Conservation (phyloP, 345 rosid genomes). For the Rhizophora apiculata region DNA sequence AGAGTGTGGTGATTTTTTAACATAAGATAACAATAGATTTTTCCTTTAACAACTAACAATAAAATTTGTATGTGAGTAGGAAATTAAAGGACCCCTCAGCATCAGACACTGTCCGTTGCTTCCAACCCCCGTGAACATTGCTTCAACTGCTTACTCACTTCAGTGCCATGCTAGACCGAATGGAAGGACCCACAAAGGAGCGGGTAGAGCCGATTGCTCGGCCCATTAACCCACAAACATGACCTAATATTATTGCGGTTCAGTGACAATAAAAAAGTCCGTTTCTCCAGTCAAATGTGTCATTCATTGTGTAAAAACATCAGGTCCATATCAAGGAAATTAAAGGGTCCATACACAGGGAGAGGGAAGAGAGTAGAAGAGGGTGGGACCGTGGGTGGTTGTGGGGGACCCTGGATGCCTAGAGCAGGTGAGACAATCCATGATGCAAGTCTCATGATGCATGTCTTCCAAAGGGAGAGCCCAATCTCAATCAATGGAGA, state of each 20-base stretch:
- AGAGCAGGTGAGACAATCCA: slow-evolving; percentile 46
- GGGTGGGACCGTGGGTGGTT: not conserved
- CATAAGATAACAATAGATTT: no score
- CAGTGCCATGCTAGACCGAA: no score
- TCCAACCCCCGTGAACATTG: no score
- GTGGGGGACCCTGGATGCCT: slow-evolving; percentile 17
- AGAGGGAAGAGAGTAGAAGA: not conserved
- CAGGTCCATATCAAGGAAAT: no score
- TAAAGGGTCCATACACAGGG: not conserved
- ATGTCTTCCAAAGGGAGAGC: slow-evolving; percentile 53
- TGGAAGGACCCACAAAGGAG: not conserved
- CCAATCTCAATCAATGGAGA: slow-evolving; percentile 48
- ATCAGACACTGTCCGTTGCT: no score
- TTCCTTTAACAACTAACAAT: no score
- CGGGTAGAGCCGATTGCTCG: not conserved
- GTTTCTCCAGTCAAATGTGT: no score
- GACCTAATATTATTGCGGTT: no score
- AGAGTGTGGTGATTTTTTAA: no score
- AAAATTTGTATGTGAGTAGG: no score
- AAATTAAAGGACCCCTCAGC: no score
- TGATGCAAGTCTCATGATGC: slow-evolving; percentile 56
- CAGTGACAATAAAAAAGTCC: not conserved
- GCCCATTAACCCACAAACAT: slow-evolving; percentile 1
- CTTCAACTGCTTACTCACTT: no score
- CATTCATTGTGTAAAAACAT: not conserved